Evolutionary conservation across 2,329 filamentous ascomycete genomes (phyloP), one percentile per base, ranked within the genome.

Genomic region (Diaporthe sp.): DNA sequence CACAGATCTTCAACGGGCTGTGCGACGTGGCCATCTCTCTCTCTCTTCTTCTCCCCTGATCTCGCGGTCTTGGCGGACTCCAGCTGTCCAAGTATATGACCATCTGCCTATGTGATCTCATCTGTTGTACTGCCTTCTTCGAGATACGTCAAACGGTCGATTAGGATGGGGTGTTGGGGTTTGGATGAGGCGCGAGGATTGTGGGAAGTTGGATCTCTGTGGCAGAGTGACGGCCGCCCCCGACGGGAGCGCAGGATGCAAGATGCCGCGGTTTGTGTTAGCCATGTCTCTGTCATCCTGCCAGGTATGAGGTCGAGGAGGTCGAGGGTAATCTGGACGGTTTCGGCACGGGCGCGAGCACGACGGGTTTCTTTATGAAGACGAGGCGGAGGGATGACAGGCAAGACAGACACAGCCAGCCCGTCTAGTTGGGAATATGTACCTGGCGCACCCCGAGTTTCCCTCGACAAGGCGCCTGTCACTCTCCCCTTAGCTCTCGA

Each of bases 281-380:
- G 61, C 54, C 73, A 69, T 75, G 69, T 75, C 69, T 75, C 73
- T 75, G 42, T 64, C 22, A 72, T 52, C 2, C 52, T n/a, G 28
- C 50, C 57, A 38, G n/a, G 13, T 19, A 1, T 4, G 25, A 17
- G 12, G 38, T 54, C 15, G 35, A 17, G 38, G 35, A 17, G 38
- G 9, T 47, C 38, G 38, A 70, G 19, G 28, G 25, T 19, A 42
- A 35, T 58, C 15, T 70, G 12, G 25, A n/a, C 7, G 13, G n/a
- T 55, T 35, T 52, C 15, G 15, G 10, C 3, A 19, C 9, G 38
- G 30, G 33, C 47, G 47, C 30, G 47, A 30, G n/a, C 57, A 7
- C 1, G 35, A 17, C 1, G 35, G 22, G 10, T 15, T 40, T 13
- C 9, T 25, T 25, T 50, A 22, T 4, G 54, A 47, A n/a, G 19